Percentiles rank a stretch among this genome's conserved stretches.
Evolutionary conservation across 345 rosid species (phyloP).

Genomic region (Eucalyptus guilfoylei): DNA sequence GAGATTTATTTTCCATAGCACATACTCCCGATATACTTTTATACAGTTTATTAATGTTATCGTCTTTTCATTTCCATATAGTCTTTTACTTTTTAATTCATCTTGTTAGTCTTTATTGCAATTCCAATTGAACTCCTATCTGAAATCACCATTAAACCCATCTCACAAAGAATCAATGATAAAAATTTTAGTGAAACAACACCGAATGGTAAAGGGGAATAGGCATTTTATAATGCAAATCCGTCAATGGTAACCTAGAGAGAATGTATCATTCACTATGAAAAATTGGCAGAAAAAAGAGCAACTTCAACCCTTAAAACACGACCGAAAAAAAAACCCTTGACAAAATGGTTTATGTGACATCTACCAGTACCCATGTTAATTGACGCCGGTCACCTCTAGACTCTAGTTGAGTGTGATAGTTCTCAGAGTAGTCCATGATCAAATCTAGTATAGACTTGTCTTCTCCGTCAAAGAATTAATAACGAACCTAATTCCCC

Average conservation of each 20-base stretch:
- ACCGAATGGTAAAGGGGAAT: no score
- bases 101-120: neutral
- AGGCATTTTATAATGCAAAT: no score
- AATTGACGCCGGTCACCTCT: neutral
- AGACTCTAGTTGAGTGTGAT: neutral
- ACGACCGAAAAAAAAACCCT: no score
- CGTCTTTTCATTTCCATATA: neutral
- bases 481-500: neutral
- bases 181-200: accelerated
- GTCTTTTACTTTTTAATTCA: neutral
- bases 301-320: no score
- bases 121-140: neutral
- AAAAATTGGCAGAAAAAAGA: no score
- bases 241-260: no score
- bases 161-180: neutral
- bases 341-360: neutral
- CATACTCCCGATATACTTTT: neutral
- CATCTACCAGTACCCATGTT: neutral
- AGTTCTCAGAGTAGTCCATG: neutral
- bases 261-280: no score
- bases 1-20: neutral
- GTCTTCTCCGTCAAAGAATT: neutral
- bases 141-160: neutral
- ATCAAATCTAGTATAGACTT: neutral
- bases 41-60: neutral